These are phyloP conservation scores for Candida tropicalis DNA, from an alignment of 1,139 yeast species.

Conservation along the genomic window DNA sequence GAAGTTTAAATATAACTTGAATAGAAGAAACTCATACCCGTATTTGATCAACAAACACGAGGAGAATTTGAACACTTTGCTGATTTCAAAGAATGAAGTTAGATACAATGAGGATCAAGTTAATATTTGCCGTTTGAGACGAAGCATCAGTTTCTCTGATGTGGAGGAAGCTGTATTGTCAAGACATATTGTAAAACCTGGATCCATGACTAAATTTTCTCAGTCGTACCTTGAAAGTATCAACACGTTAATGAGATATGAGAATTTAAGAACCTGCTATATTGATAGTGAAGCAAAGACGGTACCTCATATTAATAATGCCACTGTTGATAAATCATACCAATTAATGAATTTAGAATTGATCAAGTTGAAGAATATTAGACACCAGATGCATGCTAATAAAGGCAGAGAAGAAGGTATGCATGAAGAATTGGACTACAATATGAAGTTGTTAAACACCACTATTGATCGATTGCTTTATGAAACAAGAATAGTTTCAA, in stretches of 20 bases:
- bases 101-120: constrained; percentile 3
- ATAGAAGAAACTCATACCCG: constrained; percentile 52
- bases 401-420: constrained; percentile 36
- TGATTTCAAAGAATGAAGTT: constrained; percentile 11
- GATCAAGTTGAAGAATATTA: constrained; percentile 30
- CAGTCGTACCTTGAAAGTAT: constrained; percentile 26
- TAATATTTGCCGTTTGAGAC: constrained; percentile 9
- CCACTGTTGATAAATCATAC: constrained; percentile 26
- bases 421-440: constrained; percentile 42
- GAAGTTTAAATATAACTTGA: constrained; percentile 28
- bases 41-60: constrained; percentile 19
- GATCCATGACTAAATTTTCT: constrained; percentile 30
- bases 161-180: constrained; percentile 32
- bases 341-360: constrained; percentile 36
- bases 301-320: constrained; percentile 16
- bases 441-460: constrained; percentile 64
- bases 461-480: constrained; percentile 77
- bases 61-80: constrained; percentile 28
- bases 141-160: constrained; percentile 47
- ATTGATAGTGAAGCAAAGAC: constrained; percentile 11
- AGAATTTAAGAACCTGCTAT: constrained; percentile 20
- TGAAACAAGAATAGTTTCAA: constrained; percentile 72
- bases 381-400: constrained; percentile 31
- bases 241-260: constrained; percentile 24
- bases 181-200: constrained; percentile 13